Base-by-base conservation (phyloP, 371 early-diverging fungal species). In the Saksenaea oblongispora region DNA sequence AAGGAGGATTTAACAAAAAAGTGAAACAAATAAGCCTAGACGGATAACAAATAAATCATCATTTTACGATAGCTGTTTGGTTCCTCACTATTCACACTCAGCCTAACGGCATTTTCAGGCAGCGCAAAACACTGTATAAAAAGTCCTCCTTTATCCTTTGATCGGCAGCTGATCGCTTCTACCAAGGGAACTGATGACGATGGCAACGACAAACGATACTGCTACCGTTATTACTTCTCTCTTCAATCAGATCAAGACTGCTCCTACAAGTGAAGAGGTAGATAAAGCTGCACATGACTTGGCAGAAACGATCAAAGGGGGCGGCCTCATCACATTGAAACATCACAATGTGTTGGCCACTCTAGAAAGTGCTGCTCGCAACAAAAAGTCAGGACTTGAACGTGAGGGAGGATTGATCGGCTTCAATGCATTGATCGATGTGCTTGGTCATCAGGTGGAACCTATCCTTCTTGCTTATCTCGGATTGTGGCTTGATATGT, bases 331-430 rank as follows among this genome's bases (percentile, higher is more conserved):
- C 55, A 63, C 81, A 44, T 76, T 91, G 64, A 82, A 86, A 68
- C 75, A 87, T 39, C 71, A 74, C 58, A 73, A 74, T 27, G 80
- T 92, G 59, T 76, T 92, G 36, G 71, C 77, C 36, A 81, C 80
- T 55, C 75, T 92, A 37, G 72, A 72, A 53, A 62, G 73, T 26
- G 84, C 85, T 35, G 80, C 81, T 42, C 79, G 77, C 58, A 89
- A 90, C 80, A 89, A 89, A 70, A 91, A 91, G 70, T 87, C 86
- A 47, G 89, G 88, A 31, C 69, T 87, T 26, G 89, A 86, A 34
- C 75, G 92, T 54, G 91, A 92, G 64, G 88, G 90, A 57, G 91
- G 89, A 53, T 67, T 89, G 65, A 81, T 92, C 34, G 90, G 87
- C 9, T 76, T 91, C 62, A 84, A 83, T 62, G 86, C 88, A n/a